Evolutionary conservation across 2,329 filamentous ascomycete species (phyloP).

Genomic region (Daldinia sp.): DNA sequence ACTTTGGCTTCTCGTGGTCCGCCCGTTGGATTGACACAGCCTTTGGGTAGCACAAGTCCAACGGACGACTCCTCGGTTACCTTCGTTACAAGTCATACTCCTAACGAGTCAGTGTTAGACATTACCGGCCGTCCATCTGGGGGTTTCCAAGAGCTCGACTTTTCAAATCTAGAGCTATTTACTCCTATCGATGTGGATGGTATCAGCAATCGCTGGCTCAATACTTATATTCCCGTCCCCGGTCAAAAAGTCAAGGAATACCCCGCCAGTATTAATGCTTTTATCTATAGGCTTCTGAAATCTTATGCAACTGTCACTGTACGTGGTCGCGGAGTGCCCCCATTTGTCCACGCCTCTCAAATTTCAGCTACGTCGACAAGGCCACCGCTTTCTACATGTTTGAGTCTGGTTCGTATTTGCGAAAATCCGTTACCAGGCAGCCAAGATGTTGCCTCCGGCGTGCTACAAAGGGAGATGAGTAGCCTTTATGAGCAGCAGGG

Average conservation of each 20-base stretch:
- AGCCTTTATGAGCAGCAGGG: conserved; percentile 46
- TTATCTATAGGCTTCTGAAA: conserved; percentile 54
- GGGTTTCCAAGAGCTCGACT: conserved; percentile 42
- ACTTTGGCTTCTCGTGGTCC: background rate
- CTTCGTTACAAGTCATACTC: background rate
- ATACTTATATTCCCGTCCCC: conserved; percentile 55
- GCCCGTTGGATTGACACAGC: background rate
- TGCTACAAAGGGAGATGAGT: conserved; percentile 55
- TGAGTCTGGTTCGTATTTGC: conserved; percentile 53
- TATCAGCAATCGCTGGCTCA: conserved; percentile 59
- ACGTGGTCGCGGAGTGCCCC: conserved; percentile 50
- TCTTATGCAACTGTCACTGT: conserved; percentile 53
- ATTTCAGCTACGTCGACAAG: conserved; percentile 35
- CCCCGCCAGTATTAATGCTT: conserved; percentile 47
- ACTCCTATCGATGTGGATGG: conserved; percentile 57
- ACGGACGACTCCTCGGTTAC: background rate
- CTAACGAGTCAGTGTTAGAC: conserved; percentile 3
- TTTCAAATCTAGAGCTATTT: conserved; percentile 49
- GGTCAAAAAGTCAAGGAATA: conserved; percentile 55
- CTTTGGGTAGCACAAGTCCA: background rate
- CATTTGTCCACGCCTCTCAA: conserved; percentile 56
- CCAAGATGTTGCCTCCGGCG: conserved; percentile 43
- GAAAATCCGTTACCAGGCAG: conserved; percentile 48
- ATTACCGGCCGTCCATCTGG: background rate
- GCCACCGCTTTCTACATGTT: conserved; percentile 51